Conservation (phyloP, 2,329 filamentous ascomycete genomes). For the Colletotrichum sojae region DNA sequence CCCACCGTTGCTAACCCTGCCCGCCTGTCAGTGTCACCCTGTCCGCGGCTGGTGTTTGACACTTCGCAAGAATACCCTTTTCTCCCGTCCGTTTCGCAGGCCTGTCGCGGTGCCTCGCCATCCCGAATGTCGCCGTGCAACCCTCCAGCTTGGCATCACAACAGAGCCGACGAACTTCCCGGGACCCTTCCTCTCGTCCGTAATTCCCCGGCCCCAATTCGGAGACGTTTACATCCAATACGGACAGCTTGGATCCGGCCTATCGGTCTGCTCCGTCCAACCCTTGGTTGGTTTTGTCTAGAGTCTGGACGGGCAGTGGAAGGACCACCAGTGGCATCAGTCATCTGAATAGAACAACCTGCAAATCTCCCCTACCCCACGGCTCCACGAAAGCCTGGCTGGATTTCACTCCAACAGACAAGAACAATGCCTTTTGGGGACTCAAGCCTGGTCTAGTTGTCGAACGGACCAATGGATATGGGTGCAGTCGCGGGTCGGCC, state of each 20-base stretch:
- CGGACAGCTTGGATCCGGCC: neutral
- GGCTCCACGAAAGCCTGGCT: neutral
- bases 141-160: conserved; percentile 26
- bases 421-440: neutral
- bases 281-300: neutral
- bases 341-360: neutral
- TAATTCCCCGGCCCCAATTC: conserved; percentile 7
- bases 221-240: neutral
- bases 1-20: conserved; percentile 19
- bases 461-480: conserved; percentile 20
- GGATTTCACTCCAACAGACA: neutral
- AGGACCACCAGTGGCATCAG: neutral
- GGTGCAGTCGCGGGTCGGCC: conserved; percentile 7
- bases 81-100: conserved; percentile 25
- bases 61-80: conserved; percentile 32
- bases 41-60: conserved; percentile 21
- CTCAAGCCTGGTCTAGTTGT: neutral
- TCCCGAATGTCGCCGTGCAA: conserved; percentile 13
- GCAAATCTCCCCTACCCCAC: neutral
- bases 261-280: neutral
- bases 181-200: conserved; percentile 11
- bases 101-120: conserved; percentile 5
- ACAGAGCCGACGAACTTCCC: conserved; percentile 10
- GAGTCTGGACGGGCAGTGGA: neutral
- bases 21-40: conserved; percentile 19